A percentile compares a stretch with the other conserved stretches of the same genome.
These are phyloP conservation scores for Yamadazyma friedrichii DNA, from an alignment of 1,139 yeast species.

Conservation along the genomic window DNA sequence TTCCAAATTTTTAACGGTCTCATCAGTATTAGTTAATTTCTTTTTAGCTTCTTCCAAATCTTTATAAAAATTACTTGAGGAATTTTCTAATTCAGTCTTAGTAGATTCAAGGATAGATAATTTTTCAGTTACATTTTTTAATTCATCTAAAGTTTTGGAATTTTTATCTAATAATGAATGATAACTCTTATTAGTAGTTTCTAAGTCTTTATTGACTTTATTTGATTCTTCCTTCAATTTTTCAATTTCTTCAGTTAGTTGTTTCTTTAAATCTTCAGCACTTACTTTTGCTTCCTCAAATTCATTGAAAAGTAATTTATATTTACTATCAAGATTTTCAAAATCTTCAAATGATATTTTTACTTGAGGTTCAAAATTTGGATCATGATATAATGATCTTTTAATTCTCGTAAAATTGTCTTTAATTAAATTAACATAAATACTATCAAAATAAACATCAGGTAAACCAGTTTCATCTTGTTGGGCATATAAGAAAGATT, in stretches of 20 bases:
- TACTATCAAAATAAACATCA: slow-evolving; percentile 66
- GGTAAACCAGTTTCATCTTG: slow-evolving; percentile 87
- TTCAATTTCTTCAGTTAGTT: slow-evolving; percentile 29
- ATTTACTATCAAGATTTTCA: slow-evolving; percentile 57
- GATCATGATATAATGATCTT: slow-evolving; percentile 72
- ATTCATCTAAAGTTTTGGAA: slow-evolving; percentile 25
- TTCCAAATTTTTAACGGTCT: slow-evolving; percentile 25
- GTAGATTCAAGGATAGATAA: slow-evolving; percentile 29
- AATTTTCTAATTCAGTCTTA: slow-evolving; percentile 31
- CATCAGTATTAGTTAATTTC: slow-evolving; percentile 21
- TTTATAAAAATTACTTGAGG: slow-evolving; percentile 25
- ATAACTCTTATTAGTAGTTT: slow-evolving; percentile 12
- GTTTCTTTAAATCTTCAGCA: slow-evolving; percentile 23
- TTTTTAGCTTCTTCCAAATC: slow-evolving; percentile 33
- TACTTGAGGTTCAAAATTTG: slow-evolving; percentile 66
- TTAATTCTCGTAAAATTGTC: slow-evolving; percentile 70
- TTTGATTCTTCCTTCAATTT: slow-evolving; percentile 19
- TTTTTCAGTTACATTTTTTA: slow-evolving; percentile 37
- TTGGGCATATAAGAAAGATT: slow-evolving; percentile 20
- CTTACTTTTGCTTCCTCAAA: slow-evolving; percentile 24
- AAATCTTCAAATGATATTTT: slow-evolving; percentile 67
- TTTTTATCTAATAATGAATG: slow-evolving; percentile 26
- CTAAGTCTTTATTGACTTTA: slow-evolving; percentile 15
- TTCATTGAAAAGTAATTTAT: slow-evolving; percentile 24
- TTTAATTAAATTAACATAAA: slow-evolving; percentile 64